phyloP scores from a whole-genome alignment of 306 rosid genomes.

The Gastrolobium bilobum region DNA sequence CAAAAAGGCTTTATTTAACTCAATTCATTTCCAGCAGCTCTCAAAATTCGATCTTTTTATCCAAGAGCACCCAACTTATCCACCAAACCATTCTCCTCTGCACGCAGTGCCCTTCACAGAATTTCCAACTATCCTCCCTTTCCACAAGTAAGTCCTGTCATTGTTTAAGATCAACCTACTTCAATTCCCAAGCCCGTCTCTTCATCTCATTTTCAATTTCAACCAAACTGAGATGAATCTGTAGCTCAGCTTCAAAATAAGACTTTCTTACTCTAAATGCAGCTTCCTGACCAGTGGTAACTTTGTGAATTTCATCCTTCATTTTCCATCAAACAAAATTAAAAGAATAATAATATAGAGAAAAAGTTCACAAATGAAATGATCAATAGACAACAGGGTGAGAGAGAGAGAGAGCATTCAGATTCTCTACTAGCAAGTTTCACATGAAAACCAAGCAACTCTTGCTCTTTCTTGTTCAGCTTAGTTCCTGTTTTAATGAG shows the following conservation, averaged over 20 bases:
- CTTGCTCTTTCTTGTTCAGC: constrained; percentile 69
- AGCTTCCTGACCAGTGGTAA: constrained; percentile 69
- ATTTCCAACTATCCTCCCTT: constrained; percentile 79
- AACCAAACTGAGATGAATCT: constrained; percentile 63
- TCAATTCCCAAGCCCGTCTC: constrained; percentile 97
- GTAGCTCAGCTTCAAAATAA: constrained; percentile 74
- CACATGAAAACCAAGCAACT: constrained; percentile 61
- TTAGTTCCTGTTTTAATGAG: constrained; percentile 56
- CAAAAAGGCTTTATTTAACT: constrained; percentile 63
- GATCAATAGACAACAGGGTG: constrained; percentile 8
- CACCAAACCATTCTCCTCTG: constrained; percentile 77
- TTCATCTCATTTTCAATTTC: constrained; percentile 85
- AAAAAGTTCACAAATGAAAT: background rate
- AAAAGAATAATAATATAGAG: background rate
- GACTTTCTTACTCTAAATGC: constrained; percentile 59
- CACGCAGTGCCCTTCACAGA: constrained; percentile 66
- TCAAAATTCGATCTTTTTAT: constrained; percentile 69
- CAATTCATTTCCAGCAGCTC: constrained; percentile 68
- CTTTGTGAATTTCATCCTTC: constrained; percentile 79
- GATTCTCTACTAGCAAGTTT: constrained; percentile 64
- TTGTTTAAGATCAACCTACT: constrained; percentile 92
- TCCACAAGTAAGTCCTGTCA: constrained; percentile 71
- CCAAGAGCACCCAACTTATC: constrained; percentile 65
- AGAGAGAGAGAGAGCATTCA: constrained; percentile 51
- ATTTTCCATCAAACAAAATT: constrained; percentile 36